Conservation (phyloP, 2,329 filamentous ascomycete genomes). For the Colletotrichum sidae region DNA sequence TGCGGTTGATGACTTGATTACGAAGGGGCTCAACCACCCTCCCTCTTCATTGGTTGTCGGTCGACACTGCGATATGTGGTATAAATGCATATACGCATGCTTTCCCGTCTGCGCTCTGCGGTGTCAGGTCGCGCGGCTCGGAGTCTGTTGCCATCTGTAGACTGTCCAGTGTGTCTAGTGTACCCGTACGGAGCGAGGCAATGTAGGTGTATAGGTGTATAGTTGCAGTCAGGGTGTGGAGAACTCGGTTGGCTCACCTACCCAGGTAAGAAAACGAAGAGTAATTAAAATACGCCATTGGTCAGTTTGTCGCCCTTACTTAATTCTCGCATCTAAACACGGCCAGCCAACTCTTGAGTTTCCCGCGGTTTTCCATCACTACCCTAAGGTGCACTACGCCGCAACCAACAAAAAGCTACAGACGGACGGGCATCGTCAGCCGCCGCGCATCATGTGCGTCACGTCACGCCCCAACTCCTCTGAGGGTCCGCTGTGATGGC, state of each 20-base stretch:
- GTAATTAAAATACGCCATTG: constrained; percentile 34
- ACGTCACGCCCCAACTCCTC: neutral
- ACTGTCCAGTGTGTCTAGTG: neutral
- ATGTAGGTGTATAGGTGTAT: neutral
- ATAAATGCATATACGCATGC: too few species aligned
- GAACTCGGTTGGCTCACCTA: neutral
- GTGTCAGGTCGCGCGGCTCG: too few species aligned
- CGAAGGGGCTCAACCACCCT: too few species aligned
- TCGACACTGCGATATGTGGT: too few species aligned
- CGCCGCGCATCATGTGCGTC: constrained; percentile 8
- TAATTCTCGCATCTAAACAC: too few species aligned
- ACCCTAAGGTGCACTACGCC: neutral
- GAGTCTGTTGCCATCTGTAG: too few species aligned
- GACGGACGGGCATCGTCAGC: constrained; percentile 5
- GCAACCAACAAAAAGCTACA: neutral
- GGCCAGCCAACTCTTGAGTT: neutral
- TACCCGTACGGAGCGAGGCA: neutral
- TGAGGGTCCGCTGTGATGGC: neutral
- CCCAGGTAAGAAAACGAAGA: constrained; percentile 8
- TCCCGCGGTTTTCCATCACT: neutral
- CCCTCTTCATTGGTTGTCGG: too few species aligned
- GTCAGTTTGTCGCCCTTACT: neutral
- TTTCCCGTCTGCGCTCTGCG: too few species aligned
- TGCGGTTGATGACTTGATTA: too few species aligned
- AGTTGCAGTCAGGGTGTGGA: neutral